phyloP scores from a whole-genome alignment of 164 flowering plant genomes.

The Annona squamosa region DNA sequence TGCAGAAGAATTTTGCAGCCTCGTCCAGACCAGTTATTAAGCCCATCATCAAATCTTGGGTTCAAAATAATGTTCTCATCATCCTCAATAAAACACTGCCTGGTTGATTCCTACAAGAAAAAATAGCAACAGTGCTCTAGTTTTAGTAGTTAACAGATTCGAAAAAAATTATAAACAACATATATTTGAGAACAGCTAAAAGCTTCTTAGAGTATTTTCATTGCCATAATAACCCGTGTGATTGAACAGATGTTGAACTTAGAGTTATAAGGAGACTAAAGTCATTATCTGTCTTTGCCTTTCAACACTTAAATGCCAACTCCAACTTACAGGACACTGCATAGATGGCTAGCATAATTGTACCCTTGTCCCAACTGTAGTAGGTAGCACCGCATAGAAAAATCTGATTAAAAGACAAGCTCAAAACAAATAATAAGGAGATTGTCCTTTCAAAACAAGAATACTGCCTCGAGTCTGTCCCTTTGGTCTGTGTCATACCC shows the following conservation, averaged over 20 bases:
- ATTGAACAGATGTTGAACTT: background rate
- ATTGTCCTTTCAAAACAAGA: background rate
- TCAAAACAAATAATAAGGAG: background rate
- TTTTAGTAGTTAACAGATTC: background rate
- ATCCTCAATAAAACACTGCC: slow-evolving; percentile 17
- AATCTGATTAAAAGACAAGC: background rate
- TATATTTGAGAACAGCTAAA: no score
- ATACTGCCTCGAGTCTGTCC: background rate
- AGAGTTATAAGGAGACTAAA: background rate
- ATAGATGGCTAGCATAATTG: background rate
- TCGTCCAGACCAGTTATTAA: slow-evolving; percentile 81
- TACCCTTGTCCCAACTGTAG: background rate
- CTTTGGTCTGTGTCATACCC: background rate
- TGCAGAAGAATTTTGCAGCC: slow-evolving; percentile 69
- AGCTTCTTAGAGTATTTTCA: no score
- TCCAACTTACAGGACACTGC: background rate
- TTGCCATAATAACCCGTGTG: background rate
- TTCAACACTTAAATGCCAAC: background rate
- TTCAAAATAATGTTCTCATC: slow-evolving; percentile 69
- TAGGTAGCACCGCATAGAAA: background rate
- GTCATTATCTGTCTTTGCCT: background rate
- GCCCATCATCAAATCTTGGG: slow-evolving; percentile 74
- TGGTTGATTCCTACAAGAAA: slow-evolving; percentile 10
- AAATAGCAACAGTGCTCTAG: background rate
- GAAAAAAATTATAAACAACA: background rate